Base-by-base conservation (phyloP, 192 early-diverging fungal species). In the Umbelopsis ramanniana region DNA sequence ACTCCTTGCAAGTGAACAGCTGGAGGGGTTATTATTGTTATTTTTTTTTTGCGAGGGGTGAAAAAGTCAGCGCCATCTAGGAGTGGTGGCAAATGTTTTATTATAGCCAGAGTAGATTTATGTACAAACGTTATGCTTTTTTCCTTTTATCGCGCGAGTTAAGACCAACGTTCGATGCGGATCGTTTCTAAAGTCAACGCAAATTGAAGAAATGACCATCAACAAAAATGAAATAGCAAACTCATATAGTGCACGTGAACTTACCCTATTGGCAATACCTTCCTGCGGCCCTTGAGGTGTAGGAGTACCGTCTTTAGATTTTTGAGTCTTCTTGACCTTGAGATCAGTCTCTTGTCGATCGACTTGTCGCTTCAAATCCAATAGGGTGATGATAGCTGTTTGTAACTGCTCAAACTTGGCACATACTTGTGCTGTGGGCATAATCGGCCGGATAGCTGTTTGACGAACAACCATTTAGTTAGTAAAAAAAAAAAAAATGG, bases 371-470 rank as follows among this genome's bases (percentile, higher is more conserved):
- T 95, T 95, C 57, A 93, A 79, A 71, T 98, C 96, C 60, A 95
- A 77, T 72, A 97, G 74, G 24, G 79, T 87, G 47, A 93, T 78
- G 66, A 96, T 89, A 12, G 89, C 91, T 50, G 84, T 82, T 67
- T 91, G 89, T 57, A 98, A 77, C 52, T 88, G 86, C 54, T 93
- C 92, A 76, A 91, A 96, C 69, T 90, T 90, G 26, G 89, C 85
- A 77, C 92, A 93, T 22, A 97, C 90, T 0, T 84, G 82, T 14
- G 85, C 88, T 4, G 94, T 97, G 6, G 92, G 90, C 91, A 97
- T 95, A 8, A 86, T 76, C 0, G 96, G 96, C n/a, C 89, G 88
- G 14, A 84, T 47, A 24, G 72, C 79, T 81, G 26, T 48, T 53
- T 6, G 26, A 15, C 15, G 37, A 57, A 38, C 12, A 0, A 15